These are phyloP conservation scores for Chondrostereum purpureum DNA, from an alignment of 1,284 basidiomycete genomes.

Conservation along the genomic window DNA sequence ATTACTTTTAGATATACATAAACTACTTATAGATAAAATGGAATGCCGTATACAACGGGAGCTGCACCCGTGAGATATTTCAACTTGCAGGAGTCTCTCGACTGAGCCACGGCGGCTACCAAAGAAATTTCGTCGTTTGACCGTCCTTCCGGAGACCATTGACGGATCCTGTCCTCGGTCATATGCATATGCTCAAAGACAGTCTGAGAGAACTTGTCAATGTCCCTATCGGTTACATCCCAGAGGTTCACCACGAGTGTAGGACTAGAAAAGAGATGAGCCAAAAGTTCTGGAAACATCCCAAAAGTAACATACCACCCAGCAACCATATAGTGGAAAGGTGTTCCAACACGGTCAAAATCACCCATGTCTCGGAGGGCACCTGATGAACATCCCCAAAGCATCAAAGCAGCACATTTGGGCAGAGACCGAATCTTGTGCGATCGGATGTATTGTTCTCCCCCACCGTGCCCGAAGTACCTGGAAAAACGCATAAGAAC, in stretches of 20 bases:
- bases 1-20: neutral
- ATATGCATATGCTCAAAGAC: constrained; percentile 77
- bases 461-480: constrained; percentile 97
- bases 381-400: constrained; percentile 99
- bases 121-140: constrained; percentile 40
- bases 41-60: constrained; percentile 91
- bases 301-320: constrained; percentile 69
- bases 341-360: constrained; percentile 87
- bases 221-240: constrained; percentile 98
- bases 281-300: neutral
- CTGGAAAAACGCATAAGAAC: constrained; percentile 31
- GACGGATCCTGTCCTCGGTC: constrained; percentile 29
- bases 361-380: constrained; percentile 85
- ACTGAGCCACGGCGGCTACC: constrained; percentile 74
- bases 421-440: constrained; percentile 77
- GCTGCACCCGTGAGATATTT: constrained; percentile 96
- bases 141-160: constrained; percentile 18
- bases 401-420: constrained; percentile 88
- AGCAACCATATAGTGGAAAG: constrained; percentile 92
- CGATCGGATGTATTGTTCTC: constrained; percentile 88
- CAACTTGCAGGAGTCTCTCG: constrained; percentile 79
- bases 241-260: constrained; percentile 92
- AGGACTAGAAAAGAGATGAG: constrained; percentile 53
- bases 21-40: constrained; percentile 59
- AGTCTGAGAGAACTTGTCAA: constrained; percentile 84